A percentile compares a stretch with the other conserved stretches of the same genome.
These are phyloP conservation scores for Micractinium conductrix DNA, from an alignment of 139 green algal species.

Conservation along the genomic window DNA sequence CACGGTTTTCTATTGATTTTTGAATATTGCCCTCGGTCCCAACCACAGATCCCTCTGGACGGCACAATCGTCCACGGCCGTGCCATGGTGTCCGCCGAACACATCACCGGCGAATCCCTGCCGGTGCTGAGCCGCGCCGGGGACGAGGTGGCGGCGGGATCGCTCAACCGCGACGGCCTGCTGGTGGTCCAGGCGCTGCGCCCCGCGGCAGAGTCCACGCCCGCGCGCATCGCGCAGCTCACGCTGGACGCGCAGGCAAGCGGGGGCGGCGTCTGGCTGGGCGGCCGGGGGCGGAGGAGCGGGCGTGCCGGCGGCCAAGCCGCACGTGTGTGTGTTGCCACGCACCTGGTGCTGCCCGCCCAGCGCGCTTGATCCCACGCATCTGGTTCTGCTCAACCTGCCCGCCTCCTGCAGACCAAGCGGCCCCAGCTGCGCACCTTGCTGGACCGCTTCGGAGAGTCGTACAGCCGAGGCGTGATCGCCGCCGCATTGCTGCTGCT, in stretches of 20 bases:
- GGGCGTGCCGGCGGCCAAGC: neutral
- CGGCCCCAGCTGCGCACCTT: conserved; percentile 65
- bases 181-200: conserved; percentile 72
- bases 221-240: conserved; percentile 82
- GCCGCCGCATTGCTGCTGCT: conserved; percentile 47
- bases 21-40: too few relatives aligned
- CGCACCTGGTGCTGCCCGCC: too few relatives aligned
- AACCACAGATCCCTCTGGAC: conserved; percentile 84
- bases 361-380: neutral
- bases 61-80: conserved; percentile 74
- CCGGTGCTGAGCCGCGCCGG: conserved; percentile 24
- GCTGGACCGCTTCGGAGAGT: conserved; percentile 69
- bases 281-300: too few relatives aligned
- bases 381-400: neutral
- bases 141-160: conserved; percentile 39
- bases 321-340: too few relatives aligned
- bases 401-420: conserved; percentile 46
- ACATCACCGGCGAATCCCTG: conserved; percentile 73
- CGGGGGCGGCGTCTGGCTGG: neutral
- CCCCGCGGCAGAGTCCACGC: conserved; percentile 69
- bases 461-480: conserved; percentile 80
- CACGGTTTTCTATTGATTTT: too few relatives aligned
- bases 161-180: conserved; percentile 66
- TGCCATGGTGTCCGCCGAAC: conserved; percentile 70
- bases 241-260: conserved; percentile 74